Base-by-base conservation (phyloP, 2,329 filamentous ascomycete species). In the Pestalotiopsis sp. region DNA sequence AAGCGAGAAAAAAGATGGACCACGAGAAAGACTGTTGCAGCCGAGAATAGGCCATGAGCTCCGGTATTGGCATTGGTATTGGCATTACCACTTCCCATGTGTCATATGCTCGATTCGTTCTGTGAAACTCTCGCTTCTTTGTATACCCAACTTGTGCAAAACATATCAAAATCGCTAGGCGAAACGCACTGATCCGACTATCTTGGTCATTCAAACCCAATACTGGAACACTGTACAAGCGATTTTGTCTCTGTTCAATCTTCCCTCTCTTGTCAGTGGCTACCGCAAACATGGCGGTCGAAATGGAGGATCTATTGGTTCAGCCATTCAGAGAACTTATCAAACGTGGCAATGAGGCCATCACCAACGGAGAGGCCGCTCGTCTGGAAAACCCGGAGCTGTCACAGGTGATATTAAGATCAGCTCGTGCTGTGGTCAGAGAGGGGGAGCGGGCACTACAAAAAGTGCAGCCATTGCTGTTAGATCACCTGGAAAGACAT, bases 241-340 rank as follows among this genome's bases (percentile, higher is more conserved):
- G 45, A 23, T n/a, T n/a, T 7, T 23, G 31, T 36, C 31, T 36
- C 31, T 36, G 31, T 36, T 36, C 31, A 9, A 6, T 52, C 23
- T 6, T 23, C 17, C 20, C 45, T 52, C 9, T 9, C 45, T 52
- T 52, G 4, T 9, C 45, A n/a, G 14, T 52, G 17, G 45, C 45
- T 52, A n/a, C 17, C 7, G 36, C 55, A n/a, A 45, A 13, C 55
- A 76, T 76, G 75, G 72, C 71, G 55, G 70, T 74, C 57, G 73
- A 74, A n/a, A 73, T 71, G 66, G 74, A 76, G 68, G 72, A 74
- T 55, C 73, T 76, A 25, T 39, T 77, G 52, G 69, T 81, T 39
- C 79, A 78, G 25, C 81, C 81, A 17, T 82, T 83, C 64, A 74
- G 73, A 58, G 81, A 83, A 67, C 79, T 83, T 1, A 76, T 81